Evolutionary conservation across 768 basidiomycete genomes (phyloP).

Genomic region (Pleurotus platypus): DNA sequence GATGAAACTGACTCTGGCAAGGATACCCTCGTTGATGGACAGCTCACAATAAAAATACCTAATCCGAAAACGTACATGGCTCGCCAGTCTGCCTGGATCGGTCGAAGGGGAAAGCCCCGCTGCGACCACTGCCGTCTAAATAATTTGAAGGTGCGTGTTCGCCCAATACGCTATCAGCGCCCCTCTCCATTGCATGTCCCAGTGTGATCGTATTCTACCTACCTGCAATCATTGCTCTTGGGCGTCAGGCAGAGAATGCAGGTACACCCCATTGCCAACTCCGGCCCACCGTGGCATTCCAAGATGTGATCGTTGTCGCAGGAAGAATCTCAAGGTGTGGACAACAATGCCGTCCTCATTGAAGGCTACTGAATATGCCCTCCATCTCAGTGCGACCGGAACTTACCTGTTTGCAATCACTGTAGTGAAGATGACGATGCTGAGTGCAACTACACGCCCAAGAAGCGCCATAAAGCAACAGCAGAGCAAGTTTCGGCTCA

Average conservation of each 20-base stretch:
- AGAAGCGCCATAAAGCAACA: constrained; percentile 58
- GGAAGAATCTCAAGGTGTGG: constrained; percentile 59
- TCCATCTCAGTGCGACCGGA: constrained; percentile 59
- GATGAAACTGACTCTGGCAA: constrained; percentile 34
- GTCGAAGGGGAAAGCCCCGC: constrained; percentile 69
- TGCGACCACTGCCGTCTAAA: constrained; percentile 71
- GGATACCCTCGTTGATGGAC: constrained; percentile 43
- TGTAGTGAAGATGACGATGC: constrained; percentile 49
- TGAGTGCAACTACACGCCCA: constrained; percentile 71
- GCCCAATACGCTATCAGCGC: constrained; percentile 4
- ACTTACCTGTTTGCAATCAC: constrained; percentile 68
- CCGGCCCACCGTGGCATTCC: constrained; percentile 76
- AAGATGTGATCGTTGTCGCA: constrained; percentile 67
- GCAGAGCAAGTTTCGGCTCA: constrained; percentile 18
- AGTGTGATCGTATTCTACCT: constrained; percentile 73
- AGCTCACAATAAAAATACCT: constrained; percentile 63
- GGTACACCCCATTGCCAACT: constrained; percentile 70
- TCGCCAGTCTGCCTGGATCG: constrained; percentile 72
- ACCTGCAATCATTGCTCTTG: constrained; percentile 71
- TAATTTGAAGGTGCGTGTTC: constrained; percentile 60
- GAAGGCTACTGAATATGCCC: not conserved
- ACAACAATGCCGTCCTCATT: not conserved
- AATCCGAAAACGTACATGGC: constrained; percentile 66
- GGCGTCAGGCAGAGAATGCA: constrained; percentile 61
- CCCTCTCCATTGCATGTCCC: constrained; percentile 10